phyloP scores from a whole-genome alignment of 441 rosid species.

The Corymbia citriodora region DNA sequence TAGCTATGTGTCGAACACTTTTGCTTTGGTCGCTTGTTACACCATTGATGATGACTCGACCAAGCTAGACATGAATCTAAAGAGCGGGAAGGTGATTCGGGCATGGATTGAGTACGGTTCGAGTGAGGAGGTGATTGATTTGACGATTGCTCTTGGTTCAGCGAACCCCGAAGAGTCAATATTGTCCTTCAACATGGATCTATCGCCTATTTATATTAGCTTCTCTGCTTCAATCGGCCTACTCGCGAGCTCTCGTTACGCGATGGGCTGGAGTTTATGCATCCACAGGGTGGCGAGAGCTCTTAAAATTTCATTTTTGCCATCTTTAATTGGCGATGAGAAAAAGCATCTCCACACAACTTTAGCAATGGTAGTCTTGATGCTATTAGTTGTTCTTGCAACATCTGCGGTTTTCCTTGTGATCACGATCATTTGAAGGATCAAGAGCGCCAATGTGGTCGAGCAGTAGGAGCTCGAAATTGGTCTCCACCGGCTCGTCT shows the following conservation, averaged over 20 bases:
- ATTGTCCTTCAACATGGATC: accelerated
- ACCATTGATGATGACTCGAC: no score
- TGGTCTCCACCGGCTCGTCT: neutral
- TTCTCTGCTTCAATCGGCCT: neutral
- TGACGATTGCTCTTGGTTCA: neutral
- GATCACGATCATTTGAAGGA: neutral
- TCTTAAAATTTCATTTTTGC: no score
- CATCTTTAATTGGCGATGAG: accelerated
- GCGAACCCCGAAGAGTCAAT: no score
- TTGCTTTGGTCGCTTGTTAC: no score
- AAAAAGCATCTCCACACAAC: neutral
- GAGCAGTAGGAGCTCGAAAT: neutral
- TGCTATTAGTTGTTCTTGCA: neutral
- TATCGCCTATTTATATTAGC: neutral
- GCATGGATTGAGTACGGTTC: neutral
- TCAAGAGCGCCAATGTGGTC: accelerated
- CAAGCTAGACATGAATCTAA: no score
- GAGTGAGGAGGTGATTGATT: neutral
- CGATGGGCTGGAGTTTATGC: neutral
- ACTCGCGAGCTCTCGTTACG: neutral
- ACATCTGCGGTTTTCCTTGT: neutral
- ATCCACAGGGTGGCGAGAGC: accelerated
- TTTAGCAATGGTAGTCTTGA: neutral
- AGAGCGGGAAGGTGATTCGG: no score
- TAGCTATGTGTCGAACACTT: neutral